Percentiles rank a stretch among this genome's conserved stretches.
phyloP scores from a whole-genome alignment of 176 grass and related monocot species.

The Microstegium vimineum region DNA sequence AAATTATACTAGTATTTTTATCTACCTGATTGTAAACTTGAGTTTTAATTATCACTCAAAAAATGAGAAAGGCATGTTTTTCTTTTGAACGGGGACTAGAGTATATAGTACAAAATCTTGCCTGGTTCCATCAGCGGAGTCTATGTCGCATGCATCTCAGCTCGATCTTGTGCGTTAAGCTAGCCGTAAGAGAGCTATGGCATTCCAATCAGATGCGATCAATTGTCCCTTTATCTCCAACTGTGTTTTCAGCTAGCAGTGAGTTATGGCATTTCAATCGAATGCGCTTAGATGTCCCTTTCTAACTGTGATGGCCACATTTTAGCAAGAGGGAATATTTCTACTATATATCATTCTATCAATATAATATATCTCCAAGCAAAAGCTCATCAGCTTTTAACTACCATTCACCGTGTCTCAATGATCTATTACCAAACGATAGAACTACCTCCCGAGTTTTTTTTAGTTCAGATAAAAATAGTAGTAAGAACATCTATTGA shows the following conservation, averaged over 20 bases:
- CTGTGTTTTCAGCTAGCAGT: neutral
- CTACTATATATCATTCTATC: neutral
- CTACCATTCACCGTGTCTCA: neutral
- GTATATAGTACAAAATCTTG: neutral
- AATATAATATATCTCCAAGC: neutral
- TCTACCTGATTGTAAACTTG: neutral
- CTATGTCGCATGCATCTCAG: neutral
- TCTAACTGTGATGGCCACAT: neutral
- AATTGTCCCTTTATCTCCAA: neutral
- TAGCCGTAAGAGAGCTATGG: neutral
- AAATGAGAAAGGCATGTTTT: neutral
- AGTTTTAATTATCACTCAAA: neutral
- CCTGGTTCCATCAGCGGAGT: neutral
- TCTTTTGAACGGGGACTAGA: neutral
- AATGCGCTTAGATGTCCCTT: neutral
- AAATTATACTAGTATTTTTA: too few relatives aligned
- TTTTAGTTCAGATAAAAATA: neutral
- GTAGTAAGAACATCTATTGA: too few relatives aligned
- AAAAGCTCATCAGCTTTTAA: neutral
- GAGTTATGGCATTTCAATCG: neutral
- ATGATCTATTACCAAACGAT: neutral
- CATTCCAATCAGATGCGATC: slow-evolving; percentile 17
- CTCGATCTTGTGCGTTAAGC: neutral
- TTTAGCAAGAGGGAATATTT: neutral
- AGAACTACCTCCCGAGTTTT: neutral